Base-by-base conservation (phyloP, 1,284 basidiomycete genomes). In the Rhodotorula sp. region DNA sequence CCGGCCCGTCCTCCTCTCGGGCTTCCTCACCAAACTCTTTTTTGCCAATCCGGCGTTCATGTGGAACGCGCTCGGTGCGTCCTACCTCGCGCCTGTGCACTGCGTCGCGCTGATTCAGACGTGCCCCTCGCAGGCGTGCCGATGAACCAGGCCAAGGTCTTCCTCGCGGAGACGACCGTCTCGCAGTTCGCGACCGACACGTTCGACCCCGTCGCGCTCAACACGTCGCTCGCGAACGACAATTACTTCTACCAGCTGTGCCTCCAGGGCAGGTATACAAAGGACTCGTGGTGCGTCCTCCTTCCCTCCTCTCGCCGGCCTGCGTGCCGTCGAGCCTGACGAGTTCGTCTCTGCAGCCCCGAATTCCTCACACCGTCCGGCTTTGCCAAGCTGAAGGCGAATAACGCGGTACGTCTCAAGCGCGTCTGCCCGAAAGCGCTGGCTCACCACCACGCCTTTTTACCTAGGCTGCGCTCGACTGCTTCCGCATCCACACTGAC, bases 401-500 rank as follows among this genome's bases (percentile, higher is more conserved):
- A 88, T 71, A 81, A 84, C 48, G 83, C 82, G 29, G 80, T 60
- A 12, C 32, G 58, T 32, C n/a, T n/a, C n/a, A n/a, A n/a, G n/a
- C n/a, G n/a, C n/a, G n/a, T n/a, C 25, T 55, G 29, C 2, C 29
- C 13, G n/a, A n/a, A n/a, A n/a, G n/a, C n/a, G n/a, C n/a, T n/a
- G n/a, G n/a, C 19, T 44, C 44, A 8, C 39, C 39, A 41, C 39
- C 39, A 10, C 39, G 39, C 39, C 39, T 8, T 41, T 41, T 17
- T 41, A 41, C 39, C 39, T 44, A 60, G 58, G 62, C 82, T 61
- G 83, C 82, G 50, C 82, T 89, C 56, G 86, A 90, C 74, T 84
- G 87, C 1, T 89, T 92, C 84, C 85, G 89, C 46, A 81, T 92
- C 51, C 91, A 92, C 81, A 92, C 91, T 0, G 89, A 92, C 77